A percentile compares a stretch with the other conserved stretches of the same genome.
phyloP scores from a whole-genome alignment of 148 eudicot genomes.

The Suaeda aralocaspica region DNA sequence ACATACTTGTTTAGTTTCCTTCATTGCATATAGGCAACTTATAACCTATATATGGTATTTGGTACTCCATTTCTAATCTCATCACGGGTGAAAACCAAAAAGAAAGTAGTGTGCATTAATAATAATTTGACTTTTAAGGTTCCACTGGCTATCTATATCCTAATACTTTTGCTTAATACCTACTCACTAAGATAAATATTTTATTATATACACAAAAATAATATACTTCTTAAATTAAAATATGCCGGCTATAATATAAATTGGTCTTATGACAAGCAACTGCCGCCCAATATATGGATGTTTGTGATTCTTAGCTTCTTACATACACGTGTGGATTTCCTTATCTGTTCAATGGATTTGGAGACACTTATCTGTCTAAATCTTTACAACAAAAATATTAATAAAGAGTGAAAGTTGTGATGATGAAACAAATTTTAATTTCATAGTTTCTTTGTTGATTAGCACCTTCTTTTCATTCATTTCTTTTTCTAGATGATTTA shows the following conservation, averaged over 20 bases:
- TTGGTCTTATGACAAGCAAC: background rate
- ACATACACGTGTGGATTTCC: constrained; percentile 12
- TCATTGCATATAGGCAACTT: no score
- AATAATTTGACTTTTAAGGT: constrained; percentile 1
- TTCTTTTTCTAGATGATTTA: no score
- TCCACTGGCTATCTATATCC: constrained; percentile 16
- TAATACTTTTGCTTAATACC: background rate
- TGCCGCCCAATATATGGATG: background rate
- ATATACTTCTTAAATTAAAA: no score
- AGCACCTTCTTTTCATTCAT: no score
- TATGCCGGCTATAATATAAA: background rate
- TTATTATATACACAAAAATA: no score
- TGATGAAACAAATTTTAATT: no score
- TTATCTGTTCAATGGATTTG: background rate
- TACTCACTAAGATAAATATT: background rate
- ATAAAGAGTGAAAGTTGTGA: no score
- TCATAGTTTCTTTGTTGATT: no score
- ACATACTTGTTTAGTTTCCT: no score
- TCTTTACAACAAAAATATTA: no score
- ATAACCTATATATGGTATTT: no score
- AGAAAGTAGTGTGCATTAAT: background rate
- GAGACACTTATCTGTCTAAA: background rate
- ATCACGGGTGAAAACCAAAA: background rate
- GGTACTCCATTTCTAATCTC: background rate
- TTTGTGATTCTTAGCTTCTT: constrained; percentile 6